A percentile compares a stretch with the other conserved stretches of the same genome.
These are phyloP conservation scores for Pistacia atlantica DNA, from an alignment of 345 rosid species.

Conservation along the genomic window DNA sequence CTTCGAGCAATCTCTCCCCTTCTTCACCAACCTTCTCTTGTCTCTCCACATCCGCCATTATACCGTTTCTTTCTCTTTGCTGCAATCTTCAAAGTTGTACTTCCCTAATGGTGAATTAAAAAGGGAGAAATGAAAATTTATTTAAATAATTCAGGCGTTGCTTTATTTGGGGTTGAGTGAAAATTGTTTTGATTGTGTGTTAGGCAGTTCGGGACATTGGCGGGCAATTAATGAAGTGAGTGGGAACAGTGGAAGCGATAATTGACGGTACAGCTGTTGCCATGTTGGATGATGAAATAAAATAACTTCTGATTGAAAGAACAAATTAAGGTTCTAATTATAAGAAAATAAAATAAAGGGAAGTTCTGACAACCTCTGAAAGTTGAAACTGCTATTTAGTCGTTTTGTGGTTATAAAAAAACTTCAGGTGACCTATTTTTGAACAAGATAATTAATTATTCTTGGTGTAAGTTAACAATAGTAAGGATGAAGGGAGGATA, in stretches of 20 bases:
- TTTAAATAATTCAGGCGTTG: no score
- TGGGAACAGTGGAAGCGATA: neutral
- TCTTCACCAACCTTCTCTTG: conserved; percentile 40
- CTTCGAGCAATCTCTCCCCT: conserved; percentile 50
- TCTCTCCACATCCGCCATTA: conserved; percentile 51
- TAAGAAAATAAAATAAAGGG: neutral
- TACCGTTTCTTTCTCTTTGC: conserved; percentile 7
- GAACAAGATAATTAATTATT: no score
- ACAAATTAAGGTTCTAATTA: conserved; percentile 11
- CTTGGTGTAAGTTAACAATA: no score
- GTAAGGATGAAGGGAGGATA: neutral
- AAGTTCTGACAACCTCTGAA: neutral
- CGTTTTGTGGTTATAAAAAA: neutral
- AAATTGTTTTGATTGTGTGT: neutral
- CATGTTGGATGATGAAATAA: conserved; percentile 18
- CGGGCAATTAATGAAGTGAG: conserved; percentile 34
- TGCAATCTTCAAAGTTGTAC: conserved; percentile 27
- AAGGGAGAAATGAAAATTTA: no score
- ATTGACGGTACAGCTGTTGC: conserved; percentile 27
- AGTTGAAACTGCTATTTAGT: neutral
- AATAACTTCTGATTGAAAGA: neutral
- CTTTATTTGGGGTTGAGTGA: neutral
- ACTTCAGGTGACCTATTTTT: no score
- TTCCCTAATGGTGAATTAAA: neutral
- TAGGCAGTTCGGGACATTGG: conserved; percentile 20